Evolutionary conservation across 2,329 filamentous ascomycete genomes (phyloP).

Genomic region (Chaetomiaceae sp.): DNA sequence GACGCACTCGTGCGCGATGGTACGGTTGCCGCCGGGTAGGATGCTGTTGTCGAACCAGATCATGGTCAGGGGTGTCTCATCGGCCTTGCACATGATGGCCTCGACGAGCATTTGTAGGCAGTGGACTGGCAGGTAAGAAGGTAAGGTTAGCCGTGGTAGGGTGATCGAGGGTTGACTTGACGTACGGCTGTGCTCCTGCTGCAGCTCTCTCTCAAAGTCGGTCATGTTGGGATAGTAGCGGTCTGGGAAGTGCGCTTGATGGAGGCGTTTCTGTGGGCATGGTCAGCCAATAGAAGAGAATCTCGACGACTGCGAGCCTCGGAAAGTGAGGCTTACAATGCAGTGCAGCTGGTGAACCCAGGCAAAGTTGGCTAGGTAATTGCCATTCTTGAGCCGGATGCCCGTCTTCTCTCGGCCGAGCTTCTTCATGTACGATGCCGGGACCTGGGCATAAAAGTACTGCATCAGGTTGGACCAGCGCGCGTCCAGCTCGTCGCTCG

Average conservation of each 20-base stretch:
- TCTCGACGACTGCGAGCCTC: no score
- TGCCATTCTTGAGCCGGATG: not conserved
- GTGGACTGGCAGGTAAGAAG: no score
- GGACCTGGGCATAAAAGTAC: not conserved
- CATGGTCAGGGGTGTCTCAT: slow-evolving; percentile 1
- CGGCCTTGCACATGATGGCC: slow-evolving; percentile 2
- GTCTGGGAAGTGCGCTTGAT: not conserved
- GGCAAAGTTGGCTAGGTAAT: not conserved
- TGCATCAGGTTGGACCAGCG: not conserved
- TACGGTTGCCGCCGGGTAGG: not conserved
- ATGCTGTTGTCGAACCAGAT: slow-evolving; percentile 5
- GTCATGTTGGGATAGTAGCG: slow-evolving; percentile 1
- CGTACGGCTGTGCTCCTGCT: not conserved
- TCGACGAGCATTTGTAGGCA: not conserved
- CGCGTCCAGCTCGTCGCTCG: not conserved
- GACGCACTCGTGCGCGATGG: slow-evolving; percentile 1
- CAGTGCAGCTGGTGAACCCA: not conserved
- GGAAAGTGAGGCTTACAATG: not conserved
- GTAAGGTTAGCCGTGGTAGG: no score
- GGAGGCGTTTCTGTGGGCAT: not conserved
- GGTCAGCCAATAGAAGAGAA: not conserved
- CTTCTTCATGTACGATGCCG: not conserved
- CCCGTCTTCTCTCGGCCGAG: not conserved
- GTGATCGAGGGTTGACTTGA: not conserved
- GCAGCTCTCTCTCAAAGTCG: not conserved